Evolutionary conservation across 2,329 filamentous ascomycete species (phyloP).

Genomic region (Scopulariopsis brevicaulis): DNA sequence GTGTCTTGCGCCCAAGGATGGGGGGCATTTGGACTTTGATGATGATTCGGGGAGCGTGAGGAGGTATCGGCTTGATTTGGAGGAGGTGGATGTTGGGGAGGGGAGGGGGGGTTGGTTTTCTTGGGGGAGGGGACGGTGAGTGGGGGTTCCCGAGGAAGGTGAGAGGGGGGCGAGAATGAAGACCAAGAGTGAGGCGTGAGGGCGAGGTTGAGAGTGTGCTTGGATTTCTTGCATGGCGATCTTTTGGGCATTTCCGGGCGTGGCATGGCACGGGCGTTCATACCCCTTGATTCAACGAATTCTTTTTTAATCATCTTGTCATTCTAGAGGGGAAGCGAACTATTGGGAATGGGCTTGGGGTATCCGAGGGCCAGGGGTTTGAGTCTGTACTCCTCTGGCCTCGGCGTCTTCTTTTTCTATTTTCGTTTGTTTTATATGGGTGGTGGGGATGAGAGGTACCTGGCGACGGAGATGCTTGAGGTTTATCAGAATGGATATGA

Average conservation of each 20-base stretch:
- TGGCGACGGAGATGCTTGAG: background rate
- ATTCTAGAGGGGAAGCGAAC: background rate
- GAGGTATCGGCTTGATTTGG: slow-evolving; percentile 48
- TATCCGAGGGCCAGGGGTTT: background rate
- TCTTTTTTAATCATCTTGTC: background rate
- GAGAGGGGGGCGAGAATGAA: background rate
- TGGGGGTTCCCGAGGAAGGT: too few relatives aligned
- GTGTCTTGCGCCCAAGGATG: slow-evolving; percentile 42
- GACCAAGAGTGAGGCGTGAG: background rate
- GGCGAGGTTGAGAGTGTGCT: too few relatives aligned
- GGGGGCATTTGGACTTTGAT: slow-evolving; percentile 42
- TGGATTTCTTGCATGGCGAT: too few relatives aligned
- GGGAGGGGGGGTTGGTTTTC: background rate
- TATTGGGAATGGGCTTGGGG: background rate
- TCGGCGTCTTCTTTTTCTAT: background rate
- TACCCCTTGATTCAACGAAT: slow-evolving; percentile 3
- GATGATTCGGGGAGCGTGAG: slow-evolving; percentile 53
- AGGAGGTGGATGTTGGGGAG: slow-evolving; percentile 17
- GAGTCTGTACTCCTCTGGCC: background rate
- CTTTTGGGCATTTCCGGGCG: too few relatives aligned
- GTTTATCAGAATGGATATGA: background rate
- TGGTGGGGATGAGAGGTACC: too few relatives aligned
- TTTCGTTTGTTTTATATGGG: background rate
- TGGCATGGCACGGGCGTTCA: background rate
- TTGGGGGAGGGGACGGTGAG: background rate